Conservation (phyloP, 1,284 basidiomycete genomes). For the Tilletia walkeri region DNA sequence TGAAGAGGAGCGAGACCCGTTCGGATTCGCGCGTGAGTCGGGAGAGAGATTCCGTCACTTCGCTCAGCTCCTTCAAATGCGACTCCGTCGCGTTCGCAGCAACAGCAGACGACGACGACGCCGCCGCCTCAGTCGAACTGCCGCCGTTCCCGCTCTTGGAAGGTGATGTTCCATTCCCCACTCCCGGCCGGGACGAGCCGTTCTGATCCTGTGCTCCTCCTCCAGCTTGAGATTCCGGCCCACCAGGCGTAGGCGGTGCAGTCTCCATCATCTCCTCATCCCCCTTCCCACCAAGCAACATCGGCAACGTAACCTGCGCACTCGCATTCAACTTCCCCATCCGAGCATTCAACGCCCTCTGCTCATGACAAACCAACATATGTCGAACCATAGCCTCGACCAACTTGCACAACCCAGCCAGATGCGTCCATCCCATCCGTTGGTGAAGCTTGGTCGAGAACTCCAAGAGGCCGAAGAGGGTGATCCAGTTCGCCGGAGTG, state of each 20-base stretch:
- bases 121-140: too few relatives aligned
- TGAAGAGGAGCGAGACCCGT: slow-evolving; percentile 1
- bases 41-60: not conserved
- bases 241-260: slow-evolving; percentile 7
- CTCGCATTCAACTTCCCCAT: slow-evolving; percentile 6
- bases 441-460: slow-evolving; percentile 4
- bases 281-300: not conserved
- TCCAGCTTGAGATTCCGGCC: slow-evolving; percentile 4
- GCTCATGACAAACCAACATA: not conserved
- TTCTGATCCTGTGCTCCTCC: too few relatives aligned
- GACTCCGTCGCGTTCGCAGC: not conserved
- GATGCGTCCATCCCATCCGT: not conserved
- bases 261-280: not conserved
- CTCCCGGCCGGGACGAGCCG: too few relatives aligned
- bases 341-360: not conserved
- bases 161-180: too few relatives aligned
- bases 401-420: not conserved
- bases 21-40: not conserved
- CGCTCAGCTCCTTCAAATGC: slow-evolving; percentile 5
- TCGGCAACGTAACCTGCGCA: not conserved
- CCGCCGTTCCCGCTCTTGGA: too few relatives aligned
- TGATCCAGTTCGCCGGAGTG: not conserved
- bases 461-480: slow-evolving; percentile 5
- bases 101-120: too few relatives aligned
- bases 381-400: slow-evolving; percentile 4